These are phyloP conservation scores for Datura wrightii DNA, from an alignment of 257 asterid genomes.

Conservation along the genomic window DNA sequence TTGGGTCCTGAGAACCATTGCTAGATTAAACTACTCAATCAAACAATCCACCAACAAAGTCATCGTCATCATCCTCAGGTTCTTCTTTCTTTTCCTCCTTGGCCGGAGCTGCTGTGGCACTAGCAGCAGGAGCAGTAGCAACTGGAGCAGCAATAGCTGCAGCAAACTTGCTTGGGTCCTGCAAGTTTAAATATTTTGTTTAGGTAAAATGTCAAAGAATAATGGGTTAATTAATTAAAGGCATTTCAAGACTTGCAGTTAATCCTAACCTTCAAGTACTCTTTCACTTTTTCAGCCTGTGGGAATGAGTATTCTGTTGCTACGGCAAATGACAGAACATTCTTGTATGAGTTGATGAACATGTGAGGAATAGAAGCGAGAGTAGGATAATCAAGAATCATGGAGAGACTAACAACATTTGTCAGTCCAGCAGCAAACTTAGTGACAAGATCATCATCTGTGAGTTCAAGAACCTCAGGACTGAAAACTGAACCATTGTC, in stretches of 20 bases:
- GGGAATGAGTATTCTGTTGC: slow-evolving; percentile 46
- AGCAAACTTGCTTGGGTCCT: slow-evolving; percentile 47
- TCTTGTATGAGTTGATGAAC: slow-evolving; percentile 48
- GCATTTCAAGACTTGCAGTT: not conserved
- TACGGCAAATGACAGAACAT: slow-evolving; percentile 41
- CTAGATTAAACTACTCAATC: slow-evolving; percentile 32
- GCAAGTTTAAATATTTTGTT: slow-evolving; percentile 21
- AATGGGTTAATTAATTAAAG: not conserved
- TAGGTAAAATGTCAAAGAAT: not conserved
- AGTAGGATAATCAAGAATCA: slow-evolving; percentile 42
- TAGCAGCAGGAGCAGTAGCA: slow-evolving; percentile 25
- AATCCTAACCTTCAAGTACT: slow-evolving; percentile 40
- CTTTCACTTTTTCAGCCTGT: slow-evolving; percentile 44
- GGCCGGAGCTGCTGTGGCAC: slow-evolving; percentile 27
- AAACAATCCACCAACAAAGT: slow-evolving; percentile 36
- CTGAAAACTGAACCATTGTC: slow-evolving; percentile 48
- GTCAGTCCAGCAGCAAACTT: slow-evolving; percentile 43
- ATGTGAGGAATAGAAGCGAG: slow-evolving; percentile 45
- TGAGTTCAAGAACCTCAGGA: slow-evolving; percentile 45
- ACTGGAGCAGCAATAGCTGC: slow-evolving; percentile 14
- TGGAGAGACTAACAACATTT: slow-evolving; percentile 35
- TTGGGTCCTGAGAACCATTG: not conserved
- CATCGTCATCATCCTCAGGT: slow-evolving; percentile 44
- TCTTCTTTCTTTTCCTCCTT: slow-evolving; percentile 44
- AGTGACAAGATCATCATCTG: slow-evolving; percentile 41